A percentile compares a stretch with the other conserved stretches of the same genome.
Evolutionary conservation across 495 filamentous ascomycete genomes (phyloP).

Genomic region (Lasiosphaeria hispida): DNA sequence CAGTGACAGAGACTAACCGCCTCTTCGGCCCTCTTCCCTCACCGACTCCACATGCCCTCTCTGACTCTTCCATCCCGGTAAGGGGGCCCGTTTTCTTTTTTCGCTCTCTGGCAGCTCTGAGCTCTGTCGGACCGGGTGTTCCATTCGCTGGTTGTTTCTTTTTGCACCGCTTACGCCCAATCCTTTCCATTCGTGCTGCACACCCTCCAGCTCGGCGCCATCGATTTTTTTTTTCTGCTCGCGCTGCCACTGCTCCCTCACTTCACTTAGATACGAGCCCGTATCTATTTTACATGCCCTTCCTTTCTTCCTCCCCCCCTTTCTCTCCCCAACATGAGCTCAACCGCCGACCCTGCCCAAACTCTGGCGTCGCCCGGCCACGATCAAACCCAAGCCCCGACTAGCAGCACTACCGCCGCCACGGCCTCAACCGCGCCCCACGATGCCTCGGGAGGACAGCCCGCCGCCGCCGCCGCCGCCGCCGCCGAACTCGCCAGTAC

Average conservation of each 20-base stretch:
- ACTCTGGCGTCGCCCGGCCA: conserved; percentile 20
- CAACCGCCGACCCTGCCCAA: conserved; percentile 37
- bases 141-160: conserved; percentile 24
- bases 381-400: conserved; percentile 15
- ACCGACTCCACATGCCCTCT: conserved; percentile 30
- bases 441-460: conserved; percentile 58
- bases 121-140: conserved; percentile 10
- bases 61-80: conserved; percentile 24
- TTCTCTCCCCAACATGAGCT: conserved; percentile 58
- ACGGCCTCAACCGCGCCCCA: conserved; percentile 38
- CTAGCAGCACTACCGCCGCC: conserved; percentile 29
- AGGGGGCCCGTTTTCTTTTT: conserved; percentile 25
- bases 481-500: conserved; percentile 88
- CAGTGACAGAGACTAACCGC: background rate
- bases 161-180: conserved; percentile 29
- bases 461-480: conserved; percentile 65
- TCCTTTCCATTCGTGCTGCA: conserved; percentile 28
- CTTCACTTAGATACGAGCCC: conserved; percentile 27
- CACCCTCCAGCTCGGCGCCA: conserved; percentile 27
- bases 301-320: conserved; percentile 22
- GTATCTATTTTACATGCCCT: conserved; percentile 31
- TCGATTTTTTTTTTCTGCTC: conserved; percentile 21
- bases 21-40: conserved; percentile 15
- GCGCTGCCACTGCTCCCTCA: conserved; percentile 11
- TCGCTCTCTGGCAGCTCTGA: conserved; percentile 14